phyloP scores from a whole-genome alignment of 2,329 filamentous ascomycete genomes.

The Pezicula carpinea region DNA sequence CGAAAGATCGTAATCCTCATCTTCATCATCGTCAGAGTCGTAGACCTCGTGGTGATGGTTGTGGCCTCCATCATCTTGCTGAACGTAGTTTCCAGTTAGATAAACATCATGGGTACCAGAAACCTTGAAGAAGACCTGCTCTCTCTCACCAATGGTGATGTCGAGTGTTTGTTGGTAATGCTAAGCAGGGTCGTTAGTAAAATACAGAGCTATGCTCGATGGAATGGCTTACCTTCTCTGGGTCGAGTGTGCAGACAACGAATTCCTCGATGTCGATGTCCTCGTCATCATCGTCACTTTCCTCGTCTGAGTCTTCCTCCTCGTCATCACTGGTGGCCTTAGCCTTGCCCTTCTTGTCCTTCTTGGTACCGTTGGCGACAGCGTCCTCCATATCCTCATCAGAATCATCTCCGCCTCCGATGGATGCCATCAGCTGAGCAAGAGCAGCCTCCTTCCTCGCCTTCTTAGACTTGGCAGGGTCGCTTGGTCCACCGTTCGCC shows the following conservation, averaged over 20 bases:
- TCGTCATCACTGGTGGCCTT: slow-evolving; percentile 54
- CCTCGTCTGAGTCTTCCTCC: slow-evolving; percentile 45
- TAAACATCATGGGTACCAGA: slow-evolving; percentile 85
- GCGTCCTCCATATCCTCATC: slow-evolving; percentile 73
- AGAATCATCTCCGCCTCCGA: slow-evolving; percentile 48
- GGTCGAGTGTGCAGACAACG: slow-evolving; percentile 93
- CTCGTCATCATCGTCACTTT: slow-evolving; percentile 58
- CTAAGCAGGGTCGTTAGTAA: slow-evolving; percentile 42
- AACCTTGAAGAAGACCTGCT: slow-evolving; percentile 89
- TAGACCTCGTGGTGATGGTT: slow-evolving; percentile 55
- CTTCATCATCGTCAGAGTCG: slow-evolving; percentile 55
- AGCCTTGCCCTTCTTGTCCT: slow-evolving; percentile 66
- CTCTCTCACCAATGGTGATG: slow-evolving; percentile 83
- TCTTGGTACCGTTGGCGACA: slow-evolving; percentile 55
- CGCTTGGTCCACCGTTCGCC: slow-evolving; percentile 83
- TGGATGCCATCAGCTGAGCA: slow-evolving; percentile 70
- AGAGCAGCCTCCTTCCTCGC: slow-evolving; percentile 73
- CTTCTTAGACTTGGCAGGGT: slow-evolving; percentile 85
- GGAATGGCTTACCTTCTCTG: slow-evolving; percentile 66
- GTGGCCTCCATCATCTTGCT: slow-evolving; percentile 55
- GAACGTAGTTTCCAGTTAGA: slow-evolving; percentile 94
- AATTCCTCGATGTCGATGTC: slow-evolving; percentile 76
- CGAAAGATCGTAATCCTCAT: slow-evolving; percentile 76
- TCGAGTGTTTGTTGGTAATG: slow-evolving; percentile 93
- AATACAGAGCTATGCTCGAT: background rate